Conservation (phyloP, 768 basidiomycete genomes). For the Rhizopogon roseolus region DNA sequence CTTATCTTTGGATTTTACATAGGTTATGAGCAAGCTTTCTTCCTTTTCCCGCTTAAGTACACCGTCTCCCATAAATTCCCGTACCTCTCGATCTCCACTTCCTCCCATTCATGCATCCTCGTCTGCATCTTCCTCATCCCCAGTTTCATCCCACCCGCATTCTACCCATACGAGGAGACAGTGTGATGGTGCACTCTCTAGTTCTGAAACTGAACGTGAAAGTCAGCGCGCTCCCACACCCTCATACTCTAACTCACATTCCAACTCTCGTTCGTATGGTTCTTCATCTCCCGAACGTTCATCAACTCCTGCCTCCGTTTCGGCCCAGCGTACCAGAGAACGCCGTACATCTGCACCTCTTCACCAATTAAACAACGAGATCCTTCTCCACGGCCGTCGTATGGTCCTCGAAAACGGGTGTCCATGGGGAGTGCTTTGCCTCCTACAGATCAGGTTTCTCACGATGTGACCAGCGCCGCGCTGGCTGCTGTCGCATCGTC, state of each 20-base stretch:
- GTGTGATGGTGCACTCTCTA: conserved; percentile 45
- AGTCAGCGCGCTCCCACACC: conserved; percentile 31
- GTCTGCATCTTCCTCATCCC: conserved; percentile 31
- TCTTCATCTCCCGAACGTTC: conserved; percentile 36
- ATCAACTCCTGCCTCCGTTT: conserved; percentile 30
- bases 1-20: conserved; percentile 2
- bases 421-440: conserved; percentile 31
- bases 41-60: conserved; percentile 44
- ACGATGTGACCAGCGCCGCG: conserved; percentile 52
- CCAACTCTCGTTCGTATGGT: conserved; percentile 20
- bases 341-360: conserved; percentile 43
- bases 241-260: conserved; percentile 25
- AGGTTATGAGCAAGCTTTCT: conserved; percentile 65
- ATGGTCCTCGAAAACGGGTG: conserved; percentile 38
- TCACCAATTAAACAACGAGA: conserved; percentile 37
- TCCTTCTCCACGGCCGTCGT: conserved; percentile 35
- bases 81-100: conserved; percentile 32
- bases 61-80: conserved; percentile 44
- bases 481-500: conserved; percentile 57
- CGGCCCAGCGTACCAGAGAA: conserved; percentile 25
- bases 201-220: conserved; percentile 82
- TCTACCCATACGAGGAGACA: conserved; percentile 22
- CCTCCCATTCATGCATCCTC: conserved; percentile 28
- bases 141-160: conserved; percentile 26
- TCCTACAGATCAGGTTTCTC: conserved; percentile 17